These are phyloP conservation scores for Penicillium dipodomyicola DNA, from an alignment of 495 filamentous ascomycete genomes.

Conservation along the genomic window DNA sequence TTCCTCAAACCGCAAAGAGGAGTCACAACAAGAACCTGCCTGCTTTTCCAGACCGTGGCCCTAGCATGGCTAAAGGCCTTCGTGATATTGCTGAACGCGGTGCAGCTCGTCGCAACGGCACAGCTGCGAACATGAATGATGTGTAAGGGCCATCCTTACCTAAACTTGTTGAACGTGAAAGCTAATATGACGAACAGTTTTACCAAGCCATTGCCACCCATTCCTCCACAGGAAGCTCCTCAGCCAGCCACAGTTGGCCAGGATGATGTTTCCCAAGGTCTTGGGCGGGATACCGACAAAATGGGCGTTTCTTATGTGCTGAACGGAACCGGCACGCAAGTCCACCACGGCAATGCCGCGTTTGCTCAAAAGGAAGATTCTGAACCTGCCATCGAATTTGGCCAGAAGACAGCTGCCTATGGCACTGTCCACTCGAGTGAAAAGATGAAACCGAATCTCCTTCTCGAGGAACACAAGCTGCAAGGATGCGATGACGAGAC, in stretches of 20 bases:
- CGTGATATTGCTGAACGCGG: background rate
- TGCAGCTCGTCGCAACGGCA: background rate
- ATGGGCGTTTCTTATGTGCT: background rate
- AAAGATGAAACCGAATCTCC: background rate
- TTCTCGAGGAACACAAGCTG: background rate
- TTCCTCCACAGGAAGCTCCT: background rate
- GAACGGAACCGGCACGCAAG: background rate
- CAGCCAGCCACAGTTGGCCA: background rate
- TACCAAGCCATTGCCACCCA: background rate
- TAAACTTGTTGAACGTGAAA: background rate
- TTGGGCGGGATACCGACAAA: background rate
- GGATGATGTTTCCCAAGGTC: background rate
- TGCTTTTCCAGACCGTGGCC: background rate
- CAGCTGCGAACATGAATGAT: background rate
- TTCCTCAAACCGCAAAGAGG: background rate
- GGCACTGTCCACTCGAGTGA: background rate
- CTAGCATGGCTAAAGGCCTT: background rate
- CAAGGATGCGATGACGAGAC: background rate
- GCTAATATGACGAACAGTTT: conserved; percentile 1
- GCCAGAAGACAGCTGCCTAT: background rate
- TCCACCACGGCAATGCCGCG: background rate
- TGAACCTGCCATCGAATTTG: background rate
- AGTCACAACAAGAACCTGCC: background rate
- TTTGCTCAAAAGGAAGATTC: background rate
- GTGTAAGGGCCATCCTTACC: background rate